Evolutionary conservation across 306 rosid genomes (phyloP).

Genomic region (Quercus agrifolia): DNA sequence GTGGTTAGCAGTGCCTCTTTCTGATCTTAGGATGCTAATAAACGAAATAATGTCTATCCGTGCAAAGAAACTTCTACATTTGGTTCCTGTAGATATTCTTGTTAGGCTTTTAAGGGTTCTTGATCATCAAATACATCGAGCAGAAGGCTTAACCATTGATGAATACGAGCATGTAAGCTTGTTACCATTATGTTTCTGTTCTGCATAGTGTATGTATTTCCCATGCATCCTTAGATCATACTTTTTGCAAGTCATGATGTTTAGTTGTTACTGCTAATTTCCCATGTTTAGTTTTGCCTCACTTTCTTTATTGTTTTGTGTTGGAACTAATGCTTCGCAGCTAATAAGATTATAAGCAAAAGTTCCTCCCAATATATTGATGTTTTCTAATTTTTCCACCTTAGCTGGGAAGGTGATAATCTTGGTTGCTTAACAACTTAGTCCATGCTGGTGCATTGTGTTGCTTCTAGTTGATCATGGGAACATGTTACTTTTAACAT

Average conservation of each 20-base stretch:
- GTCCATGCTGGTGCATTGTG: background rate
- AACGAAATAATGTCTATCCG: conserved; percentile 81
- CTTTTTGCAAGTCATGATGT: background rate
- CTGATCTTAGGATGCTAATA: conserved; percentile 79
- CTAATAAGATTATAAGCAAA: background rate
- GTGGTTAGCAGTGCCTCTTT: conserved; percentile 76
- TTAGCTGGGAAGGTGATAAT: background rate
- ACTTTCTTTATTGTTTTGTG: background rate
- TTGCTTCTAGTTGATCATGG: background rate
- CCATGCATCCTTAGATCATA: no score
- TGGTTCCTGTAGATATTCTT: conserved; percentile 73
- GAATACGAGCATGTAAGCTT: conserved; percentile 80
- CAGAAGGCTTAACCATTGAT: conserved; percentile 89
- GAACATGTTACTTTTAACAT: background rate
- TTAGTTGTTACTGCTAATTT: background rate
- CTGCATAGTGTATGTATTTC: background rate
- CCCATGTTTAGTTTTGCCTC: background rate
- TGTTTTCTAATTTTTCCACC: background rate
- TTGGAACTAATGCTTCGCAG: background rate
- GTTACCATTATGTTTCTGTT: background rate
- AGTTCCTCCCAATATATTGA: background rate
- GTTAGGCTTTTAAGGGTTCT: conserved; percentile 79
- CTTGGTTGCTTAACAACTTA: background rate
- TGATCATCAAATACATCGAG: conserved; percentile 94
- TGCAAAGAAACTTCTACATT: conserved; percentile 71